These are phyloP conservation scores for Jaltomata sinuosa DNA, from an alignment of 257 asterid genomes.

Conservation along the genomic window DNA sequence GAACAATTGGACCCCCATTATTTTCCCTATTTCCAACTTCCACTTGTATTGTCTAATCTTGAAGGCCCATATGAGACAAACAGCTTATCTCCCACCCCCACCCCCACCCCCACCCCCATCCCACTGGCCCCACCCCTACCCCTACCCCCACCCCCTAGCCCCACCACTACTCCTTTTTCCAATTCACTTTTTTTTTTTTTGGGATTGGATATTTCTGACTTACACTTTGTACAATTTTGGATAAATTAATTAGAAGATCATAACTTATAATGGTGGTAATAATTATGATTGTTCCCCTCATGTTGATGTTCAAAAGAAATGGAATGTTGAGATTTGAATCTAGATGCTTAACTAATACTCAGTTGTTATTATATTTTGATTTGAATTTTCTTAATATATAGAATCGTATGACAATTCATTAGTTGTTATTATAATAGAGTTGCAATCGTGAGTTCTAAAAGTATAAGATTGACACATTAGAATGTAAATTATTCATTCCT, in stretches of 20 bases:
- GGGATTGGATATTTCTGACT: background rate
- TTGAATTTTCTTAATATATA: background rate
- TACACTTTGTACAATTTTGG: background rate
- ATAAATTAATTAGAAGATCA: background rate
- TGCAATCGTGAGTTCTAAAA: background rate
- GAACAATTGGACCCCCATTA: background rate
- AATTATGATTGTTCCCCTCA: background rate
- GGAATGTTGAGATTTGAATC: background rate
- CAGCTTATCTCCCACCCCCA: background rate
- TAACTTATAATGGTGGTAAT: background rate
- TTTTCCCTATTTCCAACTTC: background rate
- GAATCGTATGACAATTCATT: background rate
- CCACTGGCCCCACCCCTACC: background rate
- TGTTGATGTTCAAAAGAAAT: background rate
- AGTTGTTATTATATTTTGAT: background rate
- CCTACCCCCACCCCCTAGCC: background rate
- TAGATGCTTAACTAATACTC: background rate
- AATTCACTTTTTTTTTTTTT: background rate
- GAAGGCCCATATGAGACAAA: slow-evolving; percentile 4
- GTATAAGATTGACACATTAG: background rate
- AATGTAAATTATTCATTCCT: no score
- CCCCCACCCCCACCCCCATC: background rate
- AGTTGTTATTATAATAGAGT: background rate
- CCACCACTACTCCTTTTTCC: background rate
- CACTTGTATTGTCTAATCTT: background rate